phyloP scores from a whole-genome alignment of 1,284 basidiomycete species.

The Termitomyces sp. region DNA sequence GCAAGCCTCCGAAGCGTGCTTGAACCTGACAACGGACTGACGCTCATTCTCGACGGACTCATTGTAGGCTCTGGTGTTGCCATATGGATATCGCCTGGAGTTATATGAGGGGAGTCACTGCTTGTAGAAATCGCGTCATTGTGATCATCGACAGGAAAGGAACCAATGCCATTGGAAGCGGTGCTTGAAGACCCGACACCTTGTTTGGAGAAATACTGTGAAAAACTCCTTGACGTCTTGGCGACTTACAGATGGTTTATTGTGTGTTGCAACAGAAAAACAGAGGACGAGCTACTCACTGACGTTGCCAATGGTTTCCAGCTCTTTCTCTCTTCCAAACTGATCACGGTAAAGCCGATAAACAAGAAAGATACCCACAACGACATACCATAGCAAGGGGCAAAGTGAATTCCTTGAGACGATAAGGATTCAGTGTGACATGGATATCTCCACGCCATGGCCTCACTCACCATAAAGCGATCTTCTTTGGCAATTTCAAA shows the following conservation, averaged over 20 bases:
- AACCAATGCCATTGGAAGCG: conserved; percentile 23
- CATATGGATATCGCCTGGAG: conserved; percentile 16
- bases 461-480: conserved; percentile 49
- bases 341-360: conserved; percentile 19
- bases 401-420: conserved; percentile 56
- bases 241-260: conserved; percentile 31
- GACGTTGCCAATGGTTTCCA: conserved; percentile 60
- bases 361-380: neutral
- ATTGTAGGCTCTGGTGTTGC: conserved; percentile 18
- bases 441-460: neutral
- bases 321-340: conserved; percentile 68
- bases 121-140: conserved; percentile 42
- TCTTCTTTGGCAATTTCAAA: conserved; percentile 64
- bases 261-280: neutral
- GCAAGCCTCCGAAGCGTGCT: conserved; percentile 40
- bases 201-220: conserved; percentile 44
- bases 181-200: conserved; percentile 35
- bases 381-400: conserved; percentile 52
- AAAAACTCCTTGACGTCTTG: conserved; percentile 58
- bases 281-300: conserved; percentile 31
- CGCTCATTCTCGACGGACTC: conserved; percentile 23
- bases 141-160: conserved; percentile 31
- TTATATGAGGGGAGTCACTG: conserved; percentile 32
- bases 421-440: conserved; percentile 1
- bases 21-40: conserved; percentile 29